Base-by-base conservation (phyloP, 2,329 filamentous ascomycete species). In the Setomelanomma holmii region DNA sequence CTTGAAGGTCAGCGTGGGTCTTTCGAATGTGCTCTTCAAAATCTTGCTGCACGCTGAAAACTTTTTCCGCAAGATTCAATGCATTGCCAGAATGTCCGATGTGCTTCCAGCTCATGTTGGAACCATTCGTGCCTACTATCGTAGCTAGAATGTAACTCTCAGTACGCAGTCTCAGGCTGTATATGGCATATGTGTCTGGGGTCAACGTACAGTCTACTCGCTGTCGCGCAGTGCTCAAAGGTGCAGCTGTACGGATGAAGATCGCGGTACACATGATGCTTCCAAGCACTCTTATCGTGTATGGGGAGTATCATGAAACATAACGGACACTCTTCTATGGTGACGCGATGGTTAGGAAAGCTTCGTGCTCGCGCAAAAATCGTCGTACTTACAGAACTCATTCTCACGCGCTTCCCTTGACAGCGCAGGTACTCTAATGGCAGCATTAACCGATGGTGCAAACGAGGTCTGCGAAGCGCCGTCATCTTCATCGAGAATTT, bases 381-480 rank as follows among this genome's bases (percentile, higher is more conserved):
- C n/a, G n/a, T n/a, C n/a, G n/a, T n/a, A 30, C 27, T 14, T 30
- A 42, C 67, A 74, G n/a, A 61, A 59, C 2, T 66, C 49, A 6
- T 61, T 53, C 14, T 62, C 47, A n/a, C 49, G 44, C 5, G 58
- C 58, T 22, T 63, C 51, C 21, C 59, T 57, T 3, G 68, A 68
- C 12, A 69, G 50, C 2, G 55, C 17, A 8, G 69, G 68, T 3
- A 68, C 55, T 16, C 53, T 54, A 14, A 71, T 52, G 2, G 58
- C 59, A 1, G 57, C 51, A 36, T 59, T 60, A 11, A 56, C 42
- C 1, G 67, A 67, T 5, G 60, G 55, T 16, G 67, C 64, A 44
- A 66, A 69, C 3, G 68, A 71, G 1, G 67, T 72, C 27, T 67
- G 61, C 4, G 69, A 71, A 3, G 53, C 36, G 10, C 40, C 45